phyloP scores from a whole-genome alignment of 2,329 filamentous ascomycete species.

The Verticillium nonalfalfae region DNA sequence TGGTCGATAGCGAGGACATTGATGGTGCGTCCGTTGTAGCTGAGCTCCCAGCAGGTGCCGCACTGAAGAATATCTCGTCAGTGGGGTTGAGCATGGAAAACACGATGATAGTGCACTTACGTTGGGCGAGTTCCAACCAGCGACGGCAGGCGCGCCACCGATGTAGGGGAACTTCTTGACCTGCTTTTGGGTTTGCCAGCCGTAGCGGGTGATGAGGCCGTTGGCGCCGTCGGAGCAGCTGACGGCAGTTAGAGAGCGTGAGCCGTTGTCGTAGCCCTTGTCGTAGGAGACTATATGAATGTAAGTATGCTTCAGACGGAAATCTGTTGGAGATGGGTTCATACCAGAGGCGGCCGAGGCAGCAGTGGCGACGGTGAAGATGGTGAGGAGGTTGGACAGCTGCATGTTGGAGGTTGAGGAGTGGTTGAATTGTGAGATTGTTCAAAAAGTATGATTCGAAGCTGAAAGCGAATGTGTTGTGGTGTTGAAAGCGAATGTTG shows the following conservation, averaged over 20 bases:
- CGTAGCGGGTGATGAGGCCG: slow-evolving; percentile 57
- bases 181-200: slow-evolving; percentile 48
- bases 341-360: slow-evolving; percentile 26
- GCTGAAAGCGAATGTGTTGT: neutral
- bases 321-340: neutral
- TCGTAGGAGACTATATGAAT: slow-evolving; percentile 58
- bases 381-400: slow-evolving; percentile 30
- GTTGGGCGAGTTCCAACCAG: slow-evolving; percentile 46
- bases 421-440: neutral
- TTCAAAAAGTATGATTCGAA: neutral
- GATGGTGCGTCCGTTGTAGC: slow-evolving; percentile 45
- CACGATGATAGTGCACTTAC: slow-evolving; percentile 16
- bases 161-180: slow-evolving; percentile 48
- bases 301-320: slow-evolving; percentile 7
- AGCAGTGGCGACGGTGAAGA: slow-evolving; percentile 30
- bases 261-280: slow-evolving; percentile 58
- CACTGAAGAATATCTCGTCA: slow-evolving; percentile 28
- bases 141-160: slow-evolving; percentile 44
- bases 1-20: slow-evolving; percentile 52
- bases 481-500: neutral
- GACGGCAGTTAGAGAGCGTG: slow-evolving; percentile 48
- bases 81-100: neutral
- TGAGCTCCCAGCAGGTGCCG: slow-evolving; percentile 52
- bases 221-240: slow-evolving; percentile 63
- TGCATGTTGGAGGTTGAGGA: slow-evolving; percentile 31